Percentiles rank a stretch among this genome's conserved stretches.
Evolutionary conservation across 2,329 filamentous ascomycete species (phyloP).

Genomic region (Penicillium sp.): DNA sequence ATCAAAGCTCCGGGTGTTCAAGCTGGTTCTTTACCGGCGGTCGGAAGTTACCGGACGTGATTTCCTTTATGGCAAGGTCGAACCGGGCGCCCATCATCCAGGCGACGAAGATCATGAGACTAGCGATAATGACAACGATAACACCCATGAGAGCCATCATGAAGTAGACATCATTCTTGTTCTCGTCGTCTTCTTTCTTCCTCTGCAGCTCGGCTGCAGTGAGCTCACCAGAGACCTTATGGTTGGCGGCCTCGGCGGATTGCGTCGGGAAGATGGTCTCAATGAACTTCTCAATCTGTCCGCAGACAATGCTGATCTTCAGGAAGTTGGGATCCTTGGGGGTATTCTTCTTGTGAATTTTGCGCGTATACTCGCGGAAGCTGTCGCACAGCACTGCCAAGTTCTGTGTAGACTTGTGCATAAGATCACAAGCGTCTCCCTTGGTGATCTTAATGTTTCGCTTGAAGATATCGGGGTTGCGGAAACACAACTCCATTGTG

Average conservation of each 20-base stretch:
- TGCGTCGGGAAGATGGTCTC: constrained; percentile 88
- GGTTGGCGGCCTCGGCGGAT: constrained; percentile 59
- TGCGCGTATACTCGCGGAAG: constrained; percentile 73
- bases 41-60: constrained; percentile 51
- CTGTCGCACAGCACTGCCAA: constrained; percentile 74
- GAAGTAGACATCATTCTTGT: constrained; percentile 57
- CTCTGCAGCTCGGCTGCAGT: constrained; percentile 59
- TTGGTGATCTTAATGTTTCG: constrained; percentile 95
- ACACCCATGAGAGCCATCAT: constrained; percentile 68
- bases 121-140: constrained; percentile 70
- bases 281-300: constrained; percentile 91
- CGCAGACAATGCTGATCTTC: constrained; percentile 86
- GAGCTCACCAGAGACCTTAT: constrained; percentile 50
- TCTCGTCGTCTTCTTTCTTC: constrained; percentile 48
- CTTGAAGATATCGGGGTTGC: constrained; percentile 81
- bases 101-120: constrained; percentile 73
- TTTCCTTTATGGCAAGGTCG: constrained; percentile 63
- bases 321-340: constrained; percentile 89
- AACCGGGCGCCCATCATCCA: constrained; percentile 81
- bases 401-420: constrained; percentile 92
- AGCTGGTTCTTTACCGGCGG: constrained; percentile 30
- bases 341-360: constrained; percentile 91
- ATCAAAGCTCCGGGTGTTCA: constrained; percentile 42
- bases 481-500: constrained; percentile 86
- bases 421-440: constrained; percentile 85